Evolutionary conservation across 192 early-diverging fungal species (phyloP).

Genomic region (Cladochytrium replicatum): DNA sequence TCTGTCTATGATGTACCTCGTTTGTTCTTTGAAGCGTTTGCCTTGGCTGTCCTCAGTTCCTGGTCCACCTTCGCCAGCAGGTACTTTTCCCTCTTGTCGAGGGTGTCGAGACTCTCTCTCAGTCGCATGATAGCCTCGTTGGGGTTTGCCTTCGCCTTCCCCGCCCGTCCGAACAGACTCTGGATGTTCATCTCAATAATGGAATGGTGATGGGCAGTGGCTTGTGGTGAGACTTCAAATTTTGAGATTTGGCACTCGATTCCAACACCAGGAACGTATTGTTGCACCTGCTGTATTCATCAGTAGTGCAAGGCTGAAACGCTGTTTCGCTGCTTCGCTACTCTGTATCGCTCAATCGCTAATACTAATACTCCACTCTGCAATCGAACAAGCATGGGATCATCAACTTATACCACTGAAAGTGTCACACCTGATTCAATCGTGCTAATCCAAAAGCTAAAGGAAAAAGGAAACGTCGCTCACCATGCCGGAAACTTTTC

Average conservation of each 20-base stretch:
- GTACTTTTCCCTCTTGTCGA: slow-evolving; percentile 88
- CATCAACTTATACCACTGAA: too few relatives aligned
- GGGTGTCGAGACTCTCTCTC: slow-evolving; percentile 81
- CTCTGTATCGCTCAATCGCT: too few relatives aligned
- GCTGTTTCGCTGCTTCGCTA: too few relatives aligned
- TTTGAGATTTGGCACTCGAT: too few relatives aligned
- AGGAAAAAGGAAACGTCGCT: slow-evolving; percentile 67
- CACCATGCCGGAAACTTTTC: slow-evolving; percentile 59
- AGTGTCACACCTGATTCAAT: background rate
- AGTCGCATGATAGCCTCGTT: slow-evolving; percentile 93
- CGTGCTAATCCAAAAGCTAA: slow-evolving; percentile 36
- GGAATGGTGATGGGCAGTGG: too few relatives aligned
- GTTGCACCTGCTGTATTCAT: too few relatives aligned
- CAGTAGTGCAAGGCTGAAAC: too few relatives aligned
- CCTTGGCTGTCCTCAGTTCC: slow-evolving; percentile 75
- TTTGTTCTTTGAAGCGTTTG: slow-evolving; percentile 86
- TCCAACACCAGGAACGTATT: too few relatives aligned
- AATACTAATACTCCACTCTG: too few relatives aligned
- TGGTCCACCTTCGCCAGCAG: slow-evolving; percentile 78
- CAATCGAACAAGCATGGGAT: too few relatives aligned
- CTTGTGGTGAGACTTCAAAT: too few relatives aligned
- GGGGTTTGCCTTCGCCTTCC: slow-evolving; percentile 45
- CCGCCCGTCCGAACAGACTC: slow-evolving; percentile 37
- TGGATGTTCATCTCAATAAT: too few relatives aligned
- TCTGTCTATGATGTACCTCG: slow-evolving; percentile 61